Evolutionary conservation across 331 rosid genomes (phyloP).

Genomic region (Saraca asoca): DNA sequence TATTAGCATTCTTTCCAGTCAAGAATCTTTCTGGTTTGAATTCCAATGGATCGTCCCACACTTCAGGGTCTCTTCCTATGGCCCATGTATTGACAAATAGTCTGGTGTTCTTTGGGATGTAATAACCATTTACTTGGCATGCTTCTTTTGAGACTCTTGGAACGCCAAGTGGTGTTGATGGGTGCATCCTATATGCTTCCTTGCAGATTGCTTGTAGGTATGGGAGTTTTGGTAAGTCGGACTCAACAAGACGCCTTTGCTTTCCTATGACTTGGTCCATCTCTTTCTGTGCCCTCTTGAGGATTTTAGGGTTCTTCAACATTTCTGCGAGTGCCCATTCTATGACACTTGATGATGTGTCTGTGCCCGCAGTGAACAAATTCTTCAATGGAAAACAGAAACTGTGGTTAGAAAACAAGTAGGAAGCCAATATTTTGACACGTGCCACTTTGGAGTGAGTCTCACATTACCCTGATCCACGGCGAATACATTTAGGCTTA

Average conservation of each 20-base stretch:
- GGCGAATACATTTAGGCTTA: too few relatives aligned
- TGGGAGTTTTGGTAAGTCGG: slow-evolving; percentile 43
- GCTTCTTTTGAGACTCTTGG: slow-evolving; percentile 46
- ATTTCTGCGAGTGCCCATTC: slow-evolving; percentile 60
- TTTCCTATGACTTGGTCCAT: slow-evolving; percentile 47
- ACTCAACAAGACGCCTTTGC: slow-evolving; percentile 38
- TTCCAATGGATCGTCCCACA: slow-evolving; percentile 50
- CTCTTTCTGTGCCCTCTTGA: slow-evolving; percentile 45
- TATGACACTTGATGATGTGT: slow-evolving; percentile 54
- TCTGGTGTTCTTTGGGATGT: slow-evolving; percentile 52
- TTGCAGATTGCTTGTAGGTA: slow-evolving; percentile 52
- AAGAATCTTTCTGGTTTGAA: slow-evolving; percentile 53
- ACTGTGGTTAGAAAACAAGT: slow-evolving; percentile 21
- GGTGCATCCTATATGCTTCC: slow-evolving; percentile 53
- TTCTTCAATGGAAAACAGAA: slow-evolving; percentile 30
- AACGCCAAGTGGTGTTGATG: slow-evolving; percentile 54
- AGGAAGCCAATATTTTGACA: background rate
- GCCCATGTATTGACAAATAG: slow-evolving; percentile 53
- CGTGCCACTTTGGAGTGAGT: too few relatives aligned
- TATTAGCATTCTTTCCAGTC: slow-evolving; percentile 32
- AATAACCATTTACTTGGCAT: slow-evolving; percentile 47
- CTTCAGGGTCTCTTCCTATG: slow-evolving; percentile 49
- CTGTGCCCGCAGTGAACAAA: slow-evolving; percentile 56
- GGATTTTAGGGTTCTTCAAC: slow-evolving; percentile 43
- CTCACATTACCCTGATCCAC: too few relatives aligned